Conservation (phyloP, 139 green algal species). For the Volvox reticuliferus region DNA sequence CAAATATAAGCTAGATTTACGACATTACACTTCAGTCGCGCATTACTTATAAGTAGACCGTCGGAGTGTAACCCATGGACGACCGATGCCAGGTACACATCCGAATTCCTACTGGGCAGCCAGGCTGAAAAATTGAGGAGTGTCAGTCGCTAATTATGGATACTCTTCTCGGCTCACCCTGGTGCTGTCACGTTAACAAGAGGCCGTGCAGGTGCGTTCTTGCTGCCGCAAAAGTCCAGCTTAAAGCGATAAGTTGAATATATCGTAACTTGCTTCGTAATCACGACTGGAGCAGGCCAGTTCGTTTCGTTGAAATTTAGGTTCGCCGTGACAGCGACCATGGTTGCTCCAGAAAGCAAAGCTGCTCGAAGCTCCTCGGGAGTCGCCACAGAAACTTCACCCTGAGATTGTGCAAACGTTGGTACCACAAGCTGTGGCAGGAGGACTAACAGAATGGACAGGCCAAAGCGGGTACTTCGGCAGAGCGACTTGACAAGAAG, state of each 20-base stretch:
- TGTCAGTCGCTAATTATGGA: background rate
- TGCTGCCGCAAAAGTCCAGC: conserved; percentile 25
- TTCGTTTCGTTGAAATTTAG: background rate
- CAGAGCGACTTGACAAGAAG: too few relatives aligned
- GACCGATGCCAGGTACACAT: background rate
- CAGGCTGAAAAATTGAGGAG: background rate
- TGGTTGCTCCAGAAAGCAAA: background rate
- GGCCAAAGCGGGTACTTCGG: too few relatives aligned
- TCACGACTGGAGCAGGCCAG: background rate
- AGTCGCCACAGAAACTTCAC: background rate
- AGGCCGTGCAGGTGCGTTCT: background rate
- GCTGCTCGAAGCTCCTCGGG: background rate
- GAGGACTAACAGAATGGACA: too few relatives aligned
- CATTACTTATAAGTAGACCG: background rate
- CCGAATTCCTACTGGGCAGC: background rate
- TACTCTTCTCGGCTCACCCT: background rate
- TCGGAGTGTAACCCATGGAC: background rate
- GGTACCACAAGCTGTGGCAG: too few relatives aligned
- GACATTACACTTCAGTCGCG: background rate
- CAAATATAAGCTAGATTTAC: background rate
- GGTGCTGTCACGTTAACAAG: background rate
- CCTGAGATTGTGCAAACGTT: too few relatives aligned
- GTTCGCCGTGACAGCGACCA: background rate
- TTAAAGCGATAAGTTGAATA: background rate
- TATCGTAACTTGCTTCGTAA: background rate